Conservation (phyloP, 2,329 filamentous ascomycete genomes). For the Ophiocordyceps polyrhachis-furcata region DNA sequence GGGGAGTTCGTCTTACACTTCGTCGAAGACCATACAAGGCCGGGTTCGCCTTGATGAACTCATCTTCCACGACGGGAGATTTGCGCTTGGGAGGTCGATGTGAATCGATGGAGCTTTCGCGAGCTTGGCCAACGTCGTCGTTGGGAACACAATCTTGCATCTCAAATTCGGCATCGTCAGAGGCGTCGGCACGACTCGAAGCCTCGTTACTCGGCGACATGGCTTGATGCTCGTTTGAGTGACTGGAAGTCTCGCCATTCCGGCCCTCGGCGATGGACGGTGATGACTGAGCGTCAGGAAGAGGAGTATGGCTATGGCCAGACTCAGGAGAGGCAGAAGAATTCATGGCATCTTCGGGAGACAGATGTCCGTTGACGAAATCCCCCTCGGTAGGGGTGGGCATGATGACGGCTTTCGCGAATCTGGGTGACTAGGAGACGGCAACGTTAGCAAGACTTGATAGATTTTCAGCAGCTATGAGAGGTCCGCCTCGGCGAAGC, state of each 20-base stretch:
- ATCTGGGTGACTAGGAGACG: conserved; percentile 28
- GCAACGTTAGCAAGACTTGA: conserved; percentile 15
- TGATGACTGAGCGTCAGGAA: conserved; percentile 46
- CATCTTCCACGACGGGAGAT: conserved; percentile 48
- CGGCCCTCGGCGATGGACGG: conserved; percentile 21
- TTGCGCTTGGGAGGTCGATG: conserved; percentile 57
- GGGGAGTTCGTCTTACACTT: conserved; percentile 45
- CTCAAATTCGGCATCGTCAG: conserved; percentile 60
- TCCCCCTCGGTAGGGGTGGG: conserved; percentile 42
- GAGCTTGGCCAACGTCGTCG: conserved; percentile 28
- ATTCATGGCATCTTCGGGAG: conserved; percentile 29
- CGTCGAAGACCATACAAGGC: conserved; percentile 86
- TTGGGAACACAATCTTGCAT: conserved; percentile 39
- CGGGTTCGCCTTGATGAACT: conserved; percentile 78
- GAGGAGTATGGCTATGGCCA: conserved; percentile 42
- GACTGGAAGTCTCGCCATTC: conserved; percentile 21
- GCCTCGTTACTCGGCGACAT: conserved; percentile 28
- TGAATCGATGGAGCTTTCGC: conserved; percentile 54
- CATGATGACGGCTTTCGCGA: conserved; percentile 43
- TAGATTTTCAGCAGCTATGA: conserved; percentile 4
- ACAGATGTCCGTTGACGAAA: conserved; percentile 47
- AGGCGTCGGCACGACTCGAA: conserved; percentile 34
- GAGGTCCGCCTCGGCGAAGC: conserved; percentile 7
- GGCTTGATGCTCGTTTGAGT: conserved; percentile 19
- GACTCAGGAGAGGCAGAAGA: conserved; percentile 18